These are phyloP conservation scores for Lonicera japonica DNA, from an alignment of 129 eudicot genomes.

Conservation along the genomic window DNA sequence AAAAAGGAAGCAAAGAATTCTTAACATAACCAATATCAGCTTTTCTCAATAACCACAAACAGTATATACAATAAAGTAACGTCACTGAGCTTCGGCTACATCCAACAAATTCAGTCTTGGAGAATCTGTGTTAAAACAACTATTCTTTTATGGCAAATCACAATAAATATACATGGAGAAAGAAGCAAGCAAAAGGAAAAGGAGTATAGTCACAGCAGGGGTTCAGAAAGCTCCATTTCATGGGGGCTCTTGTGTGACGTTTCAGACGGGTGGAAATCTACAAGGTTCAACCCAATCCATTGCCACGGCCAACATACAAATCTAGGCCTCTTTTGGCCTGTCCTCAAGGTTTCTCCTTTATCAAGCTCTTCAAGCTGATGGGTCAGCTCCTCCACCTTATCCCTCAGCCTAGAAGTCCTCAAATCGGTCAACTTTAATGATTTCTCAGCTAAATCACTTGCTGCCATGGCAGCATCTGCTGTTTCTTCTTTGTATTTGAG, in stretches of 20 bases:
- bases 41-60: too few species aligned
- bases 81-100: background rate
- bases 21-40: too few species aligned
- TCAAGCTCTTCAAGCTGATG: slow-evolving; percentile 75
- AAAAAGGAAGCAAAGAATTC: too few species aligned
- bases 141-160: background rate
- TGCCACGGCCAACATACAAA: slow-evolving; percentile 97
- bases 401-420: slow-evolving; percentile 75
- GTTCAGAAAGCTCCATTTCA: slow-evolving; percentile 98
- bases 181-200: slow-evolving; percentile 2
- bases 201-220: slow-evolving; percentile 49
- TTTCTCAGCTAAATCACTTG: slow-evolving; percentile 90
- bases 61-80: background rate
- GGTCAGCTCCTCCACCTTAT: slow-evolving; percentile 73
- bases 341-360: slow-evolving; percentile 36
- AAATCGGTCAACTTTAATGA: slow-evolving; percentile 79
- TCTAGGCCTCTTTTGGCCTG: slow-evolving; percentile 46
- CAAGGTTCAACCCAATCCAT: slow-evolving; percentile 84
- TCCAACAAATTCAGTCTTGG: background rate
- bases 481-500: slow-evolving; percentile 92
- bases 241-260: slow-evolving; percentile 40
- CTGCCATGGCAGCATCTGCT: slow-evolving; percentile 96
- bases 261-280: slow-evolving; percentile 38
- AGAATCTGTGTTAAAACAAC: background rate
- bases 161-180: slow-evolving; percentile 15